Percentiles rank a stretch among this genome's conserved stretches.
These are phyloP conservation scores for Citrus hindsii DNA, from an alignment of 345 rosid genomes.

Conservation along the genomic window DNA sequence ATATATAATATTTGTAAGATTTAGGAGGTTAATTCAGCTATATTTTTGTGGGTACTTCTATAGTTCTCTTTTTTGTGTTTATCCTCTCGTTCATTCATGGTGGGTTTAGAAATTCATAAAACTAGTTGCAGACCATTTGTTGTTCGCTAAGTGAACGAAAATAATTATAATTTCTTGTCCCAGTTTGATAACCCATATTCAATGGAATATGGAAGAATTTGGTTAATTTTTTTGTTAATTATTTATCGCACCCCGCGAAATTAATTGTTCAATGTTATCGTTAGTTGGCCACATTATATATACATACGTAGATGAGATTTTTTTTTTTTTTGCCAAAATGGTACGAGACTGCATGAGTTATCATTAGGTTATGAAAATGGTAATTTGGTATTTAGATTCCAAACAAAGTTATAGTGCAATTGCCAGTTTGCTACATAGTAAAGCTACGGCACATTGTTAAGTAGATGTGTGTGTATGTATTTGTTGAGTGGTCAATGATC, in stretches of 20 bases:
- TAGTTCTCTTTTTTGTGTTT: not conserved
- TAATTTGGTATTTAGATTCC: not conserved
- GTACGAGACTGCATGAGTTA: not conserved
- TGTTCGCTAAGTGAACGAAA: not conserved
- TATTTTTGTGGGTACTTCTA: not conserved
- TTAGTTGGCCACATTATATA: not conserved
- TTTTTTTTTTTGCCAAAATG: not conserved
- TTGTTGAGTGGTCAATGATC: constrained; percentile 43
- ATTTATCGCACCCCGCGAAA: not conserved
- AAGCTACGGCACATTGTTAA: constrained; percentile 15
- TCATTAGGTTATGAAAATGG: not conserved
- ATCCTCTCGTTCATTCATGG: not conserved
- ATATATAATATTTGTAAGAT: too few relatives aligned
- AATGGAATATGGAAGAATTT: not conserved
- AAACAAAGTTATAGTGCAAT: constrained; percentile 16
- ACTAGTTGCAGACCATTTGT: not conserved
- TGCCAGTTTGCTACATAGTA: constrained; percentile 5
- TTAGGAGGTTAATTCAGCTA: too few relatives aligned
- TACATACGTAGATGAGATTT: not conserved
- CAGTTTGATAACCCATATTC: not conserved
- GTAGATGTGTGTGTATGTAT: constrained; percentile 16
- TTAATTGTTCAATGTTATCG: not conserved
- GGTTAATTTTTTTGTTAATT: not conserved
- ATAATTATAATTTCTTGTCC: not conserved
- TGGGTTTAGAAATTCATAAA: not conserved